Evolutionary conservation across 805 yeast genomes (phyloP), one percentile per base, ranked within the genome.

Genomic region (Debaryomyces hansenii): DNA sequence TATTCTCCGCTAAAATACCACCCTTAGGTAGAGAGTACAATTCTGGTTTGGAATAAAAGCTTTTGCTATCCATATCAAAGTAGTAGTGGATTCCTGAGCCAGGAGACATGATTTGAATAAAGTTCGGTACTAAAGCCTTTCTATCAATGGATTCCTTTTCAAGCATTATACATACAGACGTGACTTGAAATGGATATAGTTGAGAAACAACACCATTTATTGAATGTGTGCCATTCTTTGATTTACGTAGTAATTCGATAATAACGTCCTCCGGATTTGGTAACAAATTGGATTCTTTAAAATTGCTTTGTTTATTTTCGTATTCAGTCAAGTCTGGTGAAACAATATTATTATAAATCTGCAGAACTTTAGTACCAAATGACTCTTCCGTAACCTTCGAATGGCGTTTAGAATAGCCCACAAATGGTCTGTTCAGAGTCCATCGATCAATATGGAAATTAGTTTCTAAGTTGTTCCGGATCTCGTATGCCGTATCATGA

Each of bases 1-100:
- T 82, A 71, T 81, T 82, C 47, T 82, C 87, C 1, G 86, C 86
- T 12, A 82, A 59, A 4, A 82, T 79, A 0, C 87, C 87, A 15
- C 87, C 87, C 52, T 77, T 65, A 0, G 87, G 82, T 2, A 81
- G 65, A 11, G 54, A 54, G 51, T 72, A 80, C 3, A 60, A 55
- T 16, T 70, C 76, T 0, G 87, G 81, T 2, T 57, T 47, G 1
- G 21, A 16, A 18, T 55, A 59, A 27, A 80, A 63, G 3, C 52
- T 50, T 28, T 67, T 51, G 0, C 52, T 54, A 4, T 56, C 50
- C 0, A 70, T 44, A 55, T 83, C 75, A 44, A 74, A 59, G 49
- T 69, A 74, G 54, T 69, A 65, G 4, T 16, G 2, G 4, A 27
- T 31, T 0, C 57, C 39, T 1, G 53, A 40, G 11, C 21, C 41